A percentile compares a stretch with the other conserved stretches of the same genome.
These are phyloP conservation scores for Macrolepiota fuliginosa DNA, from an alignment of 768 basidiomycete genomes.

Conservation along the genomic window DNA sequence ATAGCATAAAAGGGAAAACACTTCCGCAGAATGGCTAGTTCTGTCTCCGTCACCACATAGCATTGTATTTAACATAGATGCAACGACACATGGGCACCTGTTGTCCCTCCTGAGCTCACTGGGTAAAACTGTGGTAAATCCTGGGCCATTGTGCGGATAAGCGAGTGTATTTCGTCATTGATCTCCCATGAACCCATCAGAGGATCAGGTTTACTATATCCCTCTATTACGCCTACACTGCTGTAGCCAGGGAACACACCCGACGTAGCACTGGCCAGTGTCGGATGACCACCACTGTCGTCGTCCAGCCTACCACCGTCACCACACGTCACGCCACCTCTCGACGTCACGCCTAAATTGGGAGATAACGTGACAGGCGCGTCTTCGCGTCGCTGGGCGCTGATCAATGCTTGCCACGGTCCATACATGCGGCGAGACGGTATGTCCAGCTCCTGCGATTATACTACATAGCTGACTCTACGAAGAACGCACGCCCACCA, in stretches of 20 bases:
- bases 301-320: neutral
- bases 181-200: neutral
- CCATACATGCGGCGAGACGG: neutral
- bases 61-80: neutral
- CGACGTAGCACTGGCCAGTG: neutral
- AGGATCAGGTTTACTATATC: neutral
- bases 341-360: neutral
- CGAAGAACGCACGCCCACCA: slow-evolving; percentile 4
- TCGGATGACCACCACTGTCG: neutral
- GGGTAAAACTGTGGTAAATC: neutral
- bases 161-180: slow-evolving; percentile 2
- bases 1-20: slow-evolving; percentile 1
- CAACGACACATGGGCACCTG: neutral
- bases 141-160: neutral
- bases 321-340: neutral
- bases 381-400: slow-evolving; percentile 1
- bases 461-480: neutral
- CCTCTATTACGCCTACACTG: neutral
- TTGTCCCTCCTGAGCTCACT: neutral
- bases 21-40: neutral
- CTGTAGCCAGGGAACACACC: neutral
- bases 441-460: neutral
- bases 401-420: neutral
- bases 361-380: slow-evolving; percentile 17
- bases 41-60: neutral